Conservation (phyloP, 1,284 basidiomycete genomes). For the Cryptococcus sp. region DNA sequence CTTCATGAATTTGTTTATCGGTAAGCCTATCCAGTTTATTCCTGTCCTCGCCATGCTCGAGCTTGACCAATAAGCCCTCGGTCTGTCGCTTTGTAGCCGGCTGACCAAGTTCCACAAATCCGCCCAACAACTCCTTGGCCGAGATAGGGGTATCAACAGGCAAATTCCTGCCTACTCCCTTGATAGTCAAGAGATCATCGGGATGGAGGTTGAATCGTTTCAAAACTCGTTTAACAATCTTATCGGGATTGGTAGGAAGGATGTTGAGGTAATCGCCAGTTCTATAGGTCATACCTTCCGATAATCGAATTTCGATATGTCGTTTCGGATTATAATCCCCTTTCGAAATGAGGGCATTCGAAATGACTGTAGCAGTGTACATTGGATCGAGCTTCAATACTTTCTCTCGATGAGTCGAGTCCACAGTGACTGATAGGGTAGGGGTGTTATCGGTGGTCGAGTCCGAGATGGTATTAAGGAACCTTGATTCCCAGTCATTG, state of each 20-base stretch:
- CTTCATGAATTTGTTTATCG: not conserved
- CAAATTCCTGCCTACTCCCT: not conserved
- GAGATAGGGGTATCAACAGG: not conserved
- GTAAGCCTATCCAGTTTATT: not conserved
- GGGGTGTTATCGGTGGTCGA: not conserved
- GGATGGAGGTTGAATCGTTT: not conserved
- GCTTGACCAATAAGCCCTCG: not conserved
- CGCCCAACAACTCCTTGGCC: not conserved
- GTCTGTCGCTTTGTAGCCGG: not conserved
- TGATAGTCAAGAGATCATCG: not conserved
- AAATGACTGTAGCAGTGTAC: slow-evolving; percentile 2
- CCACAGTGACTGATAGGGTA: not conserved
- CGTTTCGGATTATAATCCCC: slow-evolving; percentile 40
- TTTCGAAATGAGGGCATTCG: slow-evolving; percentile 12
- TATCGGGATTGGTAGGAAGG: slow-evolving; percentile 8
- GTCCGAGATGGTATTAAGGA: not conserved
- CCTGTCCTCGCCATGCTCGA: not conserved
- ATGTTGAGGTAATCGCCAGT: slow-evolving; percentile 56
- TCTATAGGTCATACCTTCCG: slow-evolving; percentile 49
- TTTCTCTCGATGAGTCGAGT: not conserved
- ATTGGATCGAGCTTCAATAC: not conserved
- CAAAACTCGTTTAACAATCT: not conserved
- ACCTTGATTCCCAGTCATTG: not conserved
- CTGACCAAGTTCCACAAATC: not conserved
- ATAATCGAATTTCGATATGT: slow-evolving; percentile 53